Conservation (phyloP, 2,329 filamentous ascomycete genomes). For the Eurotiales sp. region DNA sequence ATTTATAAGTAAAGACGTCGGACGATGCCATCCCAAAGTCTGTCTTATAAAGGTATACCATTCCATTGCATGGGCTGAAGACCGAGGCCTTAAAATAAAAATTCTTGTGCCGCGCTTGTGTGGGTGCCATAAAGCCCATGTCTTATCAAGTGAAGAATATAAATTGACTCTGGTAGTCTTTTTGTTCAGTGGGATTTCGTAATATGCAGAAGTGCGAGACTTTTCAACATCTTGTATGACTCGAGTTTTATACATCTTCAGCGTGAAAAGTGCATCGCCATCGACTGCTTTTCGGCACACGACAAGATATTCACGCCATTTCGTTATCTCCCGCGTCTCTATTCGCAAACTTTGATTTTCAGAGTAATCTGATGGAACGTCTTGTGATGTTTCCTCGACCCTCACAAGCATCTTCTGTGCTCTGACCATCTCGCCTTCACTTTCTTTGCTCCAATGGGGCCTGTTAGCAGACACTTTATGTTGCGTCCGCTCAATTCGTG, state of each 20-base stretch:
- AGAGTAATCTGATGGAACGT: conserved; percentile 58
- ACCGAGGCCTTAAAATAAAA: conserved; percentile 60
- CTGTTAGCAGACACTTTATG: conserved; percentile 31
- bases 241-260: conserved; percentile 60
- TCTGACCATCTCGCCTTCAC: conserved; percentile 62
- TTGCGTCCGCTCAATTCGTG: conserved; percentile 34
- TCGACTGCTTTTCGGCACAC: conserved; percentile 58
- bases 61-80: conserved; percentile 59
- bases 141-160: conserved; percentile 65
- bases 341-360: conserved; percentile 61
- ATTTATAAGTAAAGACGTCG: conserved; percentile 55
- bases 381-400: conserved; percentile 52
- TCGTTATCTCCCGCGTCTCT: conserved; percentile 57
- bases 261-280: conserved; percentile 52
- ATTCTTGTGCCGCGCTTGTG: conserved; percentile 54
- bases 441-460: conserved; percentile 35
- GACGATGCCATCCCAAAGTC: conserved; percentile 56
- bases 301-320: conserved; percentile 62
- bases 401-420: conserved; percentile 66
- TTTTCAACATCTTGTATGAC: conserved; percentile 60
- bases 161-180: conserved; percentile 57
- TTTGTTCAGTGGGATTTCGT: conserved; percentile 55
- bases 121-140: conserved; percentile 60
- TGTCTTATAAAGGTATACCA: conserved; percentile 66
- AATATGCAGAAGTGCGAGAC: conserved; percentile 51